phyloP scores from a whole-genome alignment of 441 rosid genomes.

The Bruguiera hainesii region DNA sequence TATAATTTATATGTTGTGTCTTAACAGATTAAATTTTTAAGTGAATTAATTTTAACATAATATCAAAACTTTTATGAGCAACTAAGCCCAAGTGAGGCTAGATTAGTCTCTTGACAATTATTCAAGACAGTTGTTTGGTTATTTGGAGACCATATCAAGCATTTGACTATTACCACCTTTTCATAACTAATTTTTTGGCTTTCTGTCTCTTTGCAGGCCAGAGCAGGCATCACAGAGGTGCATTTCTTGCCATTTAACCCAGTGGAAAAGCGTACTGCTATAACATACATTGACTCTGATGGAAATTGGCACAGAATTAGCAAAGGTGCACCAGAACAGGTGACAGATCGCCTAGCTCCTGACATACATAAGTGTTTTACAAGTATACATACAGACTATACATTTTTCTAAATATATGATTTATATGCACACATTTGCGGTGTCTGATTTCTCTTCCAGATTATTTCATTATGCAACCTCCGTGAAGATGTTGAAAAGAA shows the following conservation, averaged over 20 bases:
- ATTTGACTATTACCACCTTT: too few relatives aligned
- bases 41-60: too few relatives aligned
- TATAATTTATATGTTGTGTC: too few relatives aligned
- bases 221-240: conserved; percentile 82
- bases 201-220: conserved; percentile 39
- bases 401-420: not conserved
- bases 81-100: too few relatives aligned
- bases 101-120: too few relatives aligned
- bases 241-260: conserved; percentile 96
- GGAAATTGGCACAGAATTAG: conserved; percentile 79
- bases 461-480: conserved; percentile 69
- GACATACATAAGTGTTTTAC: not conserved
- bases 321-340: conserved; percentile 98
- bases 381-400: too few relatives aligned
- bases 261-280: conserved; percentile 94
- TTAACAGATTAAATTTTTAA: too few relatives aligned
- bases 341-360: conserved; percentile 21
- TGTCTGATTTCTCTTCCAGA: conserved; percentile 31
- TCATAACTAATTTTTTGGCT: too few relatives aligned
- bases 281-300: conserved; percentile 64
- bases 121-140: too few relatives aligned
- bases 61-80: too few relatives aligned
- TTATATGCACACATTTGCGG: not conserved
- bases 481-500: conserved; percentile 49
- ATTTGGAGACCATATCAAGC: too few relatives aligned